Percentiles rank a stretch among this genome's conserved stretches.
Conservation (phyloP, 176 grass and related monocot species). For the Musa beccarii region DNA sequence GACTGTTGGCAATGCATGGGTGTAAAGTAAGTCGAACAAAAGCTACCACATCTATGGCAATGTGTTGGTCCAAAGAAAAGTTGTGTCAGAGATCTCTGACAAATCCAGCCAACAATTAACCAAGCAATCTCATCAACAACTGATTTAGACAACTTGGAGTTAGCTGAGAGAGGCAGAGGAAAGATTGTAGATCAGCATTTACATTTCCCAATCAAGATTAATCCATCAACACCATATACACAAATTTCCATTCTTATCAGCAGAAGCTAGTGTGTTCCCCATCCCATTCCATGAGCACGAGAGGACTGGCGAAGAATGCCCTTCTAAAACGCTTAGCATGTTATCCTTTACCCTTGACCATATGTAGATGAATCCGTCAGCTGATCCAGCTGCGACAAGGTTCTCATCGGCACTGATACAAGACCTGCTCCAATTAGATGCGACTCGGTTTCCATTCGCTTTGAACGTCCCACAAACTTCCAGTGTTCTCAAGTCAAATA, state of each 20-base stretch:
- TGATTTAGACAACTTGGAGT: too few relatives aligned
- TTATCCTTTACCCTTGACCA: slow-evolving; percentile 60
- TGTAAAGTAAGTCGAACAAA: too few relatives aligned
- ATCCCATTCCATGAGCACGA: slow-evolving; percentile 69
- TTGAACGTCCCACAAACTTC: slow-evolving; percentile 78
- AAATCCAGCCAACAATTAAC: too few relatives aligned
- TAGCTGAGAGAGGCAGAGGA: too few relatives aligned
- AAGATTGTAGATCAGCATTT: too few relatives aligned
- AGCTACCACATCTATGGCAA: too few relatives aligned
- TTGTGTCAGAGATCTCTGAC: too few relatives aligned
- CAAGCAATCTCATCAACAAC: too few relatives aligned
- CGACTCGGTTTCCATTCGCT: slow-evolving; percentile 37
- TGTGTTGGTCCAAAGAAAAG: too few relatives aligned
- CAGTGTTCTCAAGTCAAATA: slow-evolving; percentile 82
- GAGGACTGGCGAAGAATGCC: slow-evolving; percentile 51
- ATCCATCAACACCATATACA: slow-evolving; percentile 72
- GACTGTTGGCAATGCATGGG: too few relatives aligned
- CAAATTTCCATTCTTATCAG: slow-evolving; percentile 79
- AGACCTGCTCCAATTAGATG: slow-evolving; percentile 54
- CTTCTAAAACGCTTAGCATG: slow-evolving; percentile 46
- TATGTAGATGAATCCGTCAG: slow-evolving; percentile 73
- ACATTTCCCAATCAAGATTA: too few relatives aligned
- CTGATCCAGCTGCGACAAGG: slow-evolving; percentile 58
- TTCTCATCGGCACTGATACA: slow-evolving; percentile 89
- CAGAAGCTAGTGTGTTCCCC: slow-evolving; percentile 48